These are phyloP conservation scores for Trypanosoma platydactyli DNA, from an alignment of 208 protist species.

Conservation along the genomic window DNA sequence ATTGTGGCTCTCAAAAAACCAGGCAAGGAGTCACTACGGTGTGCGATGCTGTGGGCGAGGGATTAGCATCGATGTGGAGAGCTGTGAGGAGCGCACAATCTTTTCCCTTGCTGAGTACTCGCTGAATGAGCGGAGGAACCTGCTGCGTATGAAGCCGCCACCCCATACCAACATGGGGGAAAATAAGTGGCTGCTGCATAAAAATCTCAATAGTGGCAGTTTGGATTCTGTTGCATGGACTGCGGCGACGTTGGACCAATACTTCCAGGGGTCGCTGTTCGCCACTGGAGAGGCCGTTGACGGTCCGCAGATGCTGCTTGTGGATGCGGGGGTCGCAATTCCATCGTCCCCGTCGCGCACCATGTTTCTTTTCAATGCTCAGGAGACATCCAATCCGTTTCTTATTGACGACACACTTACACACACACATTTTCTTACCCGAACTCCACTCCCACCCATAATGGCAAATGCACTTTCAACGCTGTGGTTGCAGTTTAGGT, in stretches of 20 bases:
- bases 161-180: background rate
- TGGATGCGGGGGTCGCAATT: conserved; percentile 17
- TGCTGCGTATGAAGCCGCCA: conserved; percentile 12
- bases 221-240: conserved; percentile 1
- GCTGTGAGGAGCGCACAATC: conserved; percentile 3
- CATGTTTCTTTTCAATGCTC: conserved; percentile 53
- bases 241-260: conserved; percentile 22
- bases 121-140: background rate
- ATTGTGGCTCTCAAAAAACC: conserved; percentile 22
- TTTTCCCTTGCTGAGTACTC: conserved; percentile 22
- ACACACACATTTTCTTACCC: conserved; percentile 47
- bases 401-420: conserved; percentile 48
- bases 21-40: conserved; percentile 16
- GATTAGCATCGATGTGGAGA: background rate
- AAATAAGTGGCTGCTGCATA: conserved; percentile 10
- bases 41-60: conserved; percentile 20
- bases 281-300: background rate
- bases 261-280: conserved; percentile 11
- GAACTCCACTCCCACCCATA: conserved; percentile 25
- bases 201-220: background rate
- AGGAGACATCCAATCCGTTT: conserved; percentile 86
- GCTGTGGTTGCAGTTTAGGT: conserved; percentile 66
- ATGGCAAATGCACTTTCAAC: conserved; percentile 71
- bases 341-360: conserved; percentile 8
- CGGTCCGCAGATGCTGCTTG: conserved; percentile 1